Conservation (phyloP, 2,329 filamentous ascomycete species). For the Neurospora crassa region DNA sequence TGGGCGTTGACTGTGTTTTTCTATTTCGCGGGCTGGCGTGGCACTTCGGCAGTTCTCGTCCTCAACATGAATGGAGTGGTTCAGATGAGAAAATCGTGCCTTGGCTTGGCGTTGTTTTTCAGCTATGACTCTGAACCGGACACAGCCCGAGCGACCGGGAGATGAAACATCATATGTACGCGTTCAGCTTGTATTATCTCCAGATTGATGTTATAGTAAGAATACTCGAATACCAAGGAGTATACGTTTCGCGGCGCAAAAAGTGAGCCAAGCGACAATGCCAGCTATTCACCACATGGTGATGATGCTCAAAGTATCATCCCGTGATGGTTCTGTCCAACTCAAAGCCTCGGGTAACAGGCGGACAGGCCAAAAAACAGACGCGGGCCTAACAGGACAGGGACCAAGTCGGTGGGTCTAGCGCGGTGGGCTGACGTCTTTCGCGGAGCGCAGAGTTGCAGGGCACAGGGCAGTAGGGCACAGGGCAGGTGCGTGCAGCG, state of each 20-base stretch:
- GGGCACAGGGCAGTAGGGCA: background rate
- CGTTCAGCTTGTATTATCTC: background rate
- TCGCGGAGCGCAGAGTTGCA: background rate
- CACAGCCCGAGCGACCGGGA: background rate
- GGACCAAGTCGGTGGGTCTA: background rate
- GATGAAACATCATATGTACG: background rate
- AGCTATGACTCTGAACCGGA: background rate
- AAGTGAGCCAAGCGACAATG: background rate
- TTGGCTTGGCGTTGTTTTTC: background rate
- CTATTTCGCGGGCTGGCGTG: background rate
- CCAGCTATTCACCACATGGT: background rate
- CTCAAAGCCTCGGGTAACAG: background rate
- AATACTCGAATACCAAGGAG: background rate
- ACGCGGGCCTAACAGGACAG: background rate
- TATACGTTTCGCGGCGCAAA: background rate
- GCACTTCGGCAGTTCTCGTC: background rate
- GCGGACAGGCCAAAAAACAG: background rate
- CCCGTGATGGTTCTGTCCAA: background rate
- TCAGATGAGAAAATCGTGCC: background rate
- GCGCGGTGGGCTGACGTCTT: background rate
- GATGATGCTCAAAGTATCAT: background rate
- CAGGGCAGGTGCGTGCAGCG: background rate
- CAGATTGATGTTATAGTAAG: background rate
- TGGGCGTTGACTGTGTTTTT: too few species aligned
- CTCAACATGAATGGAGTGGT: background rate